These are phyloP conservation scores for Xylaria polymorpha DNA, from an alignment of 2,329 filamentous ascomycete species.

Conservation along the genomic window DNA sequence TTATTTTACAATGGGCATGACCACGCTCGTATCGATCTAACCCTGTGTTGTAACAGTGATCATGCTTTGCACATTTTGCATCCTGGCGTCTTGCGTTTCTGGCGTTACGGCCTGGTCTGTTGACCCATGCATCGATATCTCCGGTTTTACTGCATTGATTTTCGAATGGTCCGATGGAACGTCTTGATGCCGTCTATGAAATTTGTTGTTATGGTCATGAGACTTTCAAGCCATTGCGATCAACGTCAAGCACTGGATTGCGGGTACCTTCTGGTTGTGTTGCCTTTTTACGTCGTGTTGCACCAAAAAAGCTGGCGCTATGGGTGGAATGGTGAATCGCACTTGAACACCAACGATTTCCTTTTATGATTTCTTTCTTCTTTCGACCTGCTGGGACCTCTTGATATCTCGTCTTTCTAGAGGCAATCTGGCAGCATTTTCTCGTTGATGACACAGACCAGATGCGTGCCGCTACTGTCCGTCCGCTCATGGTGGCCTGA, in stretches of 20 bases:
- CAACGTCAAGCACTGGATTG: conserved; percentile 28
- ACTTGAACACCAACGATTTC: conserved; percentile 44
- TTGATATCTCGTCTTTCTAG: conserved; percentile 39
- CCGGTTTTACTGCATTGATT: conserved; percentile 46
- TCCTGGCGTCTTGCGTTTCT: conserved; percentile 52
- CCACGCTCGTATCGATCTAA: conserved; percentile 32
- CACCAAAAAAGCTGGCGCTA: conserved; percentile 45
- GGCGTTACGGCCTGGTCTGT: conserved; percentile 50
- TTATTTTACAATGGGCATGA: not conserved
- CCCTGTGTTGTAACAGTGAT: conserved; percentile 30
- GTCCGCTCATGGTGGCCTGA: conserved; percentile 19
- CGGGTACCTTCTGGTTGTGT: conserved; percentile 40
- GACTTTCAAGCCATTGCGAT: conserved; percentile 29
- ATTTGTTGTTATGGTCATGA: conserved; percentile 39
- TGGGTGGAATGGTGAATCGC: conserved; percentile 42
- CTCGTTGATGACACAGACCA: conserved; percentile 36
- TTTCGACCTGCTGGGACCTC: conserved; percentile 35
- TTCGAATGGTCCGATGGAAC: conserved; percentile 41
- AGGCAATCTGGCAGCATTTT: conserved; percentile 43
- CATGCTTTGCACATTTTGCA: conserved; percentile 44
- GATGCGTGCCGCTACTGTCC: conserved; percentile 29
- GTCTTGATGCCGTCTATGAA: conserved; percentile 41
- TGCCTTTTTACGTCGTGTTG: conserved; percentile 43
- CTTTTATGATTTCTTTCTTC: conserved; percentile 42
- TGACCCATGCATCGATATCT: conserved; percentile 47